phyloP scores from a whole-genome alignment of 169 alveolate genomes.

The Eimeria zaria region DNA sequence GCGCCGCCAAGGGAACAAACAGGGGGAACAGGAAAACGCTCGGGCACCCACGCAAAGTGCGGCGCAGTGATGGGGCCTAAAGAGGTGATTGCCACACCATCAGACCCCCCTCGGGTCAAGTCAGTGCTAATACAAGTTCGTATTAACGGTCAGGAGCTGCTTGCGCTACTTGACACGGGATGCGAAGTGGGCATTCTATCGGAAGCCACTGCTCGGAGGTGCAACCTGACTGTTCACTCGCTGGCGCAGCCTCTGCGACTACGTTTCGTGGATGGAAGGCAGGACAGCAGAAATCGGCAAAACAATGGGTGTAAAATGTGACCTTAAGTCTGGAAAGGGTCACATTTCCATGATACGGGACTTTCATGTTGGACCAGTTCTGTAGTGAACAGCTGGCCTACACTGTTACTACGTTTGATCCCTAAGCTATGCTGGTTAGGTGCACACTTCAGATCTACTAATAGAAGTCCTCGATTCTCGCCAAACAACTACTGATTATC shows the following conservation, averaged over 20 bases:
- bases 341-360: too few relatives aligned
- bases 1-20: background rate
- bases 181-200: too few relatives aligned
- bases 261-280: too few relatives aligned
- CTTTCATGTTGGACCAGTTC: background rate
- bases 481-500: too few relatives aligned
- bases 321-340: background rate
- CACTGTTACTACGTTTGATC: background rate
- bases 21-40: too few relatives aligned
- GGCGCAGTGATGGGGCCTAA: background rate
- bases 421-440: background rate
- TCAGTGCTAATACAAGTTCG: background rate
- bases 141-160: background rate
- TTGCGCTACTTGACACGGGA: background rate
- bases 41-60: background rate
- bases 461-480: too few relatives aligned
- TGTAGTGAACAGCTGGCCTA: slow-evolving; percentile 13
- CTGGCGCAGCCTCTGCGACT: too few relatives aligned
- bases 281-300: too few relatives aligned
- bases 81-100: background rate
- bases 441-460: too few relatives aligned
- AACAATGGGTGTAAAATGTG: background rate
- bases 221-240: too few relatives aligned
- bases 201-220: too few relatives aligned
- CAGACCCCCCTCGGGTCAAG: background rate